Conservation (phyloP, 129 eudicot genomes). For the Smallanthus sonchifolius region DNA sequence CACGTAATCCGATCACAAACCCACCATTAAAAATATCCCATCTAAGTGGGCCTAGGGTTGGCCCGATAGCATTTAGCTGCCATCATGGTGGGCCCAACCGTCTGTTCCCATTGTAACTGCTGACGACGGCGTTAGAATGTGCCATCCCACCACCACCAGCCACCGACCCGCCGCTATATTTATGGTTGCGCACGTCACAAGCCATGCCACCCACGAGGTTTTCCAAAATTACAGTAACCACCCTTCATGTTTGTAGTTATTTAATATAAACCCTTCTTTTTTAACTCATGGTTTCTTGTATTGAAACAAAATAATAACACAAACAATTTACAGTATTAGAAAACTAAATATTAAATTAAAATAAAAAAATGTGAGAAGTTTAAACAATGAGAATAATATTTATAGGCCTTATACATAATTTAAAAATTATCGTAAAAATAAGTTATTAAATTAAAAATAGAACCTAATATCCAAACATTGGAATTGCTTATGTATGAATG, state of each 20-base stretch:
- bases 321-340: not conserved
- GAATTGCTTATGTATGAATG: no score
- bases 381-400: not conserved
- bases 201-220: not conserved
- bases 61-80: slow-evolving; percentile 3
- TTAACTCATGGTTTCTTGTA: not conserved
- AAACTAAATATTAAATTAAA: not conserved
- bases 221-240: not conserved
- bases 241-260: slow-evolving; percentile 4
- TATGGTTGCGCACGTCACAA: slow-evolving; percentile 21
- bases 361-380: not conserved
- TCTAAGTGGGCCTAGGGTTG: slow-evolving; percentile 19
- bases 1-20: slow-evolving; percentile 17
- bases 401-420: not conserved
- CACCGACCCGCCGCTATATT: slow-evolving; percentile 21
- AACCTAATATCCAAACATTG: no score
- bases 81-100: slow-evolving; percentile 13
- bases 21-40: slow-evolving; percentile 10
- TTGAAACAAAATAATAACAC: not conserved
- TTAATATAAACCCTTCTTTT: not conserved
- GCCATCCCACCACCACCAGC: slow-evolving; percentile 6
- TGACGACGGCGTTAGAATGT: not conserved
- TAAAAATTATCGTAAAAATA: no score
- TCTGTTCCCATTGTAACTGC: not conserved
- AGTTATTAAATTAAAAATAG: no score